A percentile compares a stretch with the other conserved stretches of the same genome.
phyloP scores from a whole-genome alignment of 352 stramenopile genomes.

The Phytophthora vignae region DNA sequence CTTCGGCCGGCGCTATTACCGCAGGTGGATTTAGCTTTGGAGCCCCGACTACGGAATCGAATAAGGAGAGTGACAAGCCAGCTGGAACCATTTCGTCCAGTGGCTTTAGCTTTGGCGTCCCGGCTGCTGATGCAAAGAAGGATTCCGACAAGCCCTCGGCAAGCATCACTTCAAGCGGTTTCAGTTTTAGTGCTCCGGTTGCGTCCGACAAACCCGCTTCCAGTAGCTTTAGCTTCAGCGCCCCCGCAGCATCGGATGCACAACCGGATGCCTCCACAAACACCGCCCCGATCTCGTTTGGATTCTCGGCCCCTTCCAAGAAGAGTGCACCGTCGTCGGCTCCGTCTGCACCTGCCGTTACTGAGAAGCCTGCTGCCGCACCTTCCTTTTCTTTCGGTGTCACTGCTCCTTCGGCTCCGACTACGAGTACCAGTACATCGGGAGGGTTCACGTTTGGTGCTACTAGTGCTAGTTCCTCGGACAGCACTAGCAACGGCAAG shows the following conservation, averaged over 20 bases:
- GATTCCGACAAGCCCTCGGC: slow-evolving; percentile 22
- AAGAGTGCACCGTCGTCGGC: slow-evolving; percentile 18
- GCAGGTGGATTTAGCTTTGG: slow-evolving; percentile 61
- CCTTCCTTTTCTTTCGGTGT: slow-evolving; percentile 48
- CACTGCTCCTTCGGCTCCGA: slow-evolving; percentile 5
- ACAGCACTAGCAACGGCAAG: slow-evolving; percentile 29
- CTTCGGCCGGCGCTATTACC: slow-evolving; percentile 27
- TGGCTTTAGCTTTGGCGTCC: slow-evolving; percentile 34
- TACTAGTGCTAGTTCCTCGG: slow-evolving; percentile 8
- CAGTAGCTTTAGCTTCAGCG: slow-evolving; percentile 28
- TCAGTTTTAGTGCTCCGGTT: slow-evolving; percentile 32
- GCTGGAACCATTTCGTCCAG: slow-evolving; percentile 24
- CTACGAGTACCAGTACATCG: not conserved
- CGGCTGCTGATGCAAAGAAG: slow-evolving; percentile 18
- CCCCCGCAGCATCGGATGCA: slow-evolving; percentile 4
- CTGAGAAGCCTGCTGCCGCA: slow-evolving; percentile 11
- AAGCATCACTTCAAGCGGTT: slow-evolving; percentile 16
- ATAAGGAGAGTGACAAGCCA: slow-evolving; percentile 35
- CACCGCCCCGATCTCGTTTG: slow-evolving; percentile 35
- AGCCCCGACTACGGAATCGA: slow-evolving; percentile 27
- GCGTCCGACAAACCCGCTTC: slow-evolving; percentile 10
- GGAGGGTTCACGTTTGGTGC: slow-evolving; percentile 38
- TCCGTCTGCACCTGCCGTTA: not conserved
- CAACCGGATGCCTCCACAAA: slow-evolving; percentile 15
- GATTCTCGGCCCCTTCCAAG: slow-evolving; percentile 40